Percentiles rank a stretch among this genome's conserved stretches.
These are phyloP conservation scores for Stentor roeselii DNA, from an alignment of 73 alveolate genomes.

Conservation along the genomic window DNA sequence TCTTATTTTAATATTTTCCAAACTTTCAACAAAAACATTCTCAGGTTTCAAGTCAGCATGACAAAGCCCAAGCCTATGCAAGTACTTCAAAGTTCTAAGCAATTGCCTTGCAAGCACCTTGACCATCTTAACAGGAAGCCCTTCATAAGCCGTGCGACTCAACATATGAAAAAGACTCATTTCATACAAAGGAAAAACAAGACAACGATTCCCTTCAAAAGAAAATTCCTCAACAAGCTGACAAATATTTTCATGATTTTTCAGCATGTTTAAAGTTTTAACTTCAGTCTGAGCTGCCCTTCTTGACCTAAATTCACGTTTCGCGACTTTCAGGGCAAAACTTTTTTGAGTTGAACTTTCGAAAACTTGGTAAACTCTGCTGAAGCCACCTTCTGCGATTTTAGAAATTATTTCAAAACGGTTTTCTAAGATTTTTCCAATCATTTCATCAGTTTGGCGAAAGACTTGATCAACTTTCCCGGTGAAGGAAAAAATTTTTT, in stretches of 20 bases:
- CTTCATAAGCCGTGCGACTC: neutral
- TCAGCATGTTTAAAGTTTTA: neutral
- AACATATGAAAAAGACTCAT: neutral
- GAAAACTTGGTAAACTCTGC: neutral
- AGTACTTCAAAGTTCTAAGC: slow-evolving; percentile 78
- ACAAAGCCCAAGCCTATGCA: slow-evolving; percentile 99
- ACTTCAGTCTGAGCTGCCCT: neutral
- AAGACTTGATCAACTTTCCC: neutral
- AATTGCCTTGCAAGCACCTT: slow-evolving; percentile 50
- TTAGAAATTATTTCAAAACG: neutral
- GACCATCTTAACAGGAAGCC: neutral
- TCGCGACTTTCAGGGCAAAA: neutral
- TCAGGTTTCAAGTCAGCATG: slow-evolving; percentile 92
- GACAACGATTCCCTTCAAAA: neutral
- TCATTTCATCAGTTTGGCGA: neutral
- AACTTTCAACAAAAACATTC: slow-evolving; percentile 74
- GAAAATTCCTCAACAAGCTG: no score
- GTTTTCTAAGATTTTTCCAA: neutral
- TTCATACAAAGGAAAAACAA: neutral
- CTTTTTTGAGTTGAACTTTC: neutral
- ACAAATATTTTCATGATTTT: neutral
- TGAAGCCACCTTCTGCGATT: neutral
- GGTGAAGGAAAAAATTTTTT: no score
- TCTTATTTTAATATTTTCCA: slow-evolving; percentile 77
- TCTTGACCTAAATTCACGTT: neutral